phyloP scores from a whole-genome alignment of 2,329 filamentous ascomycete genomes.

The Xylariaceae sp. region DNA sequence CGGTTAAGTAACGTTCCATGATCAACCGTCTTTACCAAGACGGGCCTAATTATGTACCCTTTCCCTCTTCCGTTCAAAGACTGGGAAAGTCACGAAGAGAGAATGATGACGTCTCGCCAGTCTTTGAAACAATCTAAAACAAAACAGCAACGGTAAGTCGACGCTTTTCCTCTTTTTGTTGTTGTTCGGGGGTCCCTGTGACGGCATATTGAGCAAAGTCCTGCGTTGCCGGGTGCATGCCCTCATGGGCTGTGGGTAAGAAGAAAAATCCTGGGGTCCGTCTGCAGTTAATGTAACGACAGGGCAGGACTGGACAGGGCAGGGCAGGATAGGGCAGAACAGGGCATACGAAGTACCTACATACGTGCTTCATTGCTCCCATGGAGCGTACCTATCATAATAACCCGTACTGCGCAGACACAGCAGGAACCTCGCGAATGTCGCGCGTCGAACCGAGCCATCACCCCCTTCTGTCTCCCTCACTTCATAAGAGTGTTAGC shows the following conservation, averaged over 20 bases:
- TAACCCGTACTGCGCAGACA: not conserved
- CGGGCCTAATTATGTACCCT: no score
- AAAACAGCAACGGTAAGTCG: not conserved
- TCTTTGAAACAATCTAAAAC: not conserved
- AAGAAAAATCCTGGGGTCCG: not conserved
- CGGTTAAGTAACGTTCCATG: not conserved
- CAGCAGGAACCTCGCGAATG: not conserved
- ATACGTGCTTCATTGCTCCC: not conserved
- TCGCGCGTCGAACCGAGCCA: not conserved
- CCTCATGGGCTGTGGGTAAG: not conserved
- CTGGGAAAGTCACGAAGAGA: not conserved
- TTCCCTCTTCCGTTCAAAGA: no score
- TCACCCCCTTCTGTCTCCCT: not conserved
- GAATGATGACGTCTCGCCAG: not conserved
- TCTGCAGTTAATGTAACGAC: no score
- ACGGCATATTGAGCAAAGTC: not conserved
- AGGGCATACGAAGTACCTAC: not conserved
- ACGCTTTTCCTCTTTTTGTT: not conserved
- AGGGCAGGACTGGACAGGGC: no score
- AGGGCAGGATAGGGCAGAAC: no score
- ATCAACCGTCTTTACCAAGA: not conserved
- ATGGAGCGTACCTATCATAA: not conserved
- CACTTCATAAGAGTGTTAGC: slow-evolving; percentile 3
- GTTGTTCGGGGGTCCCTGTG: not conserved
- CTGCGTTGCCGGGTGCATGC: not conserved